Percentiles rank a stretch among this genome's conserved stretches.
These are phyloP conservation scores for Trichoderma simmonsii DNA, from an alignment of 2,329 filamentous ascomycete genomes.

Conservation along the genomic window DNA sequence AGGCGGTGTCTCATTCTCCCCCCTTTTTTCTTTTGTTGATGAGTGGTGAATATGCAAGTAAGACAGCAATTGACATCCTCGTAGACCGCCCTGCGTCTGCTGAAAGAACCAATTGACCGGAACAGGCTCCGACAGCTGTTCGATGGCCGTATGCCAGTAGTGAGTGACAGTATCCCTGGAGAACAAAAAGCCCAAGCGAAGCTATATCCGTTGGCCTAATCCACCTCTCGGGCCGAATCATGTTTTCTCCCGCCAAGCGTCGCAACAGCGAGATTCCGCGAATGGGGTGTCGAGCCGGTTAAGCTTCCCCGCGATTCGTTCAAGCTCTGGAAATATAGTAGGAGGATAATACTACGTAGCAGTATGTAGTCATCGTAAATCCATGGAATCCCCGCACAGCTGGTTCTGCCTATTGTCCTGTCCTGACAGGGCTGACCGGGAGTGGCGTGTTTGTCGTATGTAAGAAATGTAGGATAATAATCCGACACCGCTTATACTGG, in stretches of 20 bases:
- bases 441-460: background rate
- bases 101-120: background rate
- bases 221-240: constrained; percentile 17
- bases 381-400: background rate
- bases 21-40: background rate
- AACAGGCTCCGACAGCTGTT: background rate
- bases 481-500: background rate
- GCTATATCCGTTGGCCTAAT: background rate
- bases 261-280: constrained; percentile 17
- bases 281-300: constrained; percentile 13
- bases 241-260: background rate
- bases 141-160: background rate
- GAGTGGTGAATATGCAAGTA: background rate
- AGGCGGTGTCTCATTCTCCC: background rate
- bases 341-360: background rate
- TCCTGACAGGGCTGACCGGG: background rate
- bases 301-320: constrained; percentile 17
- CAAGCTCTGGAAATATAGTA: background rate
- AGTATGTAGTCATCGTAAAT: background rate
- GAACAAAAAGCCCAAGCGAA: background rate
- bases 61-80: background rate
- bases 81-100: background rate
- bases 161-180: background rate
- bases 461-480: background rate
- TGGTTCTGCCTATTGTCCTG: background rate